Percentiles rank a stretch among this genome's conserved stretches.
Evolutionary conservation across 2,329 filamentous ascomycete species (phyloP).

Genomic region (Curvularia lunata): DNA sequence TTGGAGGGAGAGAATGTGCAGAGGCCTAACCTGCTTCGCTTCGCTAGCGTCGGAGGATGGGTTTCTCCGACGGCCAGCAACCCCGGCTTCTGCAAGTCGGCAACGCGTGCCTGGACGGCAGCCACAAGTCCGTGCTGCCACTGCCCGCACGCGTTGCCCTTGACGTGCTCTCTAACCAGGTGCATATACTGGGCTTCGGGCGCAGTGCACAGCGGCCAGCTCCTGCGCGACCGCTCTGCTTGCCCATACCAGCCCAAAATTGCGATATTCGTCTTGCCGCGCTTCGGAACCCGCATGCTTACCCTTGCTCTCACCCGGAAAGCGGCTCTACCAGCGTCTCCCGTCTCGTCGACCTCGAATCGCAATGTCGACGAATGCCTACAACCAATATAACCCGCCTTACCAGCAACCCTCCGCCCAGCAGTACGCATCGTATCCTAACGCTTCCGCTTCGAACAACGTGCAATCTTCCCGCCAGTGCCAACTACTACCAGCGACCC

Average conservation of each 20-base stretch:
- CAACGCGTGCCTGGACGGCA: slow-evolving; percentile 1
- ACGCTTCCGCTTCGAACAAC: slow-evolving; percentile 33
- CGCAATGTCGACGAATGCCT: slow-evolving; percentile 37
- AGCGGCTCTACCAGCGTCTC: slow-evolving; percentile 10
- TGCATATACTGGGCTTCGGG: background rate
- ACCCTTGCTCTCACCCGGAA: slow-evolving; percentile 4
- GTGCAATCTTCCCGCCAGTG: slow-evolving; percentile 35
- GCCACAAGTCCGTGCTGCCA: background rate
- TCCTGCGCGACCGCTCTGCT: background rate
- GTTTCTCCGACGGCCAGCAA: slow-evolving; percentile 11
- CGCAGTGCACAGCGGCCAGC: background rate
- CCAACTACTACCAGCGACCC: slow-evolving; percentile 31
- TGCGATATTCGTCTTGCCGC: background rate
- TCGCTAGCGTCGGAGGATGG: slow-evolving; percentile 20
- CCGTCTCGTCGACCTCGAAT: slow-evolving; percentile 6
- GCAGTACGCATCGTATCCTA: slow-evolving; percentile 37
- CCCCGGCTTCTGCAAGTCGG: background rate
- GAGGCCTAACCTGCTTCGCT: slow-evolving; percentile 17
- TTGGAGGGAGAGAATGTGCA: slow-evolving; percentile 24
- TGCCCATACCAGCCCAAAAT: background rate
- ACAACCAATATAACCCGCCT: slow-evolving; percentile 36
- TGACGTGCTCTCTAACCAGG: background rate
- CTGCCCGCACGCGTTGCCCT: slow-evolving; percentile 16
- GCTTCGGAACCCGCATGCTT: slow-evolving; percentile 13
- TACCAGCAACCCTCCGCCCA: slow-evolving; percentile 41